Conservation (phyloP, 768 basidiomycete genomes). For the Podaxis sp. region DNA sequence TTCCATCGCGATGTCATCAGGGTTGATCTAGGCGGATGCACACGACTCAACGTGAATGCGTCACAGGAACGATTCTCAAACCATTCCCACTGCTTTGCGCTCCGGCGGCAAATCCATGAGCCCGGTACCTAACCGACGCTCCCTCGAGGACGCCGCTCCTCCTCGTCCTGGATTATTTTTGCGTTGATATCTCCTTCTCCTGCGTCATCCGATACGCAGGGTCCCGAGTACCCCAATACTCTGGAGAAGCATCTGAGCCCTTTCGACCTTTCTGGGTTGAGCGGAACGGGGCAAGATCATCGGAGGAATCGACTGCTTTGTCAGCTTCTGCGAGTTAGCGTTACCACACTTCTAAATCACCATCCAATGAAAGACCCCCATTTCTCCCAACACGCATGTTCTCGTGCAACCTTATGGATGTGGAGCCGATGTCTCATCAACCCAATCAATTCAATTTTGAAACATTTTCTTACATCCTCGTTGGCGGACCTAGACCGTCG, state of each 20-base stretch:
- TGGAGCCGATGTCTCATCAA: conserved; percentile 30
- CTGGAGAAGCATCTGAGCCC: background rate
- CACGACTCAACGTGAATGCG: conserved; percentile 22
- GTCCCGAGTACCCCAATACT: background rate
- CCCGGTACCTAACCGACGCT: conserved; percentile 21
- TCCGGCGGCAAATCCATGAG: conserved; percentile 34
- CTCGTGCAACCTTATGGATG: conserved; percentile 36
- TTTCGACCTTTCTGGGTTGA: background rate
- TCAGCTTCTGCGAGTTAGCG: conserved; percentile 1
- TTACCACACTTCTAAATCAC: conserved; percentile 10
- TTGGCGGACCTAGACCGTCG: conserved; percentile 13
- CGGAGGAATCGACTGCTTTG: conserved; percentile 5
- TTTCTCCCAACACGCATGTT: conserved; percentile 13
- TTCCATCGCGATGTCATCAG: conserved; percentile 15
- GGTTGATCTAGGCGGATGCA: conserved; percentile 12
- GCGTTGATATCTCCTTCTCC: background rate
- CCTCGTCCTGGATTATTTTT: background rate
- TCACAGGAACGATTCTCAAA: conserved; percentile 38
- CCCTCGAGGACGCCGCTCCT: background rate
- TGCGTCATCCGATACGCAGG: background rate
- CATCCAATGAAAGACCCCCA: conserved; percentile 14
- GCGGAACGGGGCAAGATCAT: conserved; percentile 11
- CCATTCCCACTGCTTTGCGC: conserved; percentile 21
- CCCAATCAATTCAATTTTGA: conserved; percentile 20
- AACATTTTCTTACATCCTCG: conserved; percentile 4